Base-by-base conservation (phyloP, 352 stramenopile species). In the Globisporangium mamillatum region DNA sequence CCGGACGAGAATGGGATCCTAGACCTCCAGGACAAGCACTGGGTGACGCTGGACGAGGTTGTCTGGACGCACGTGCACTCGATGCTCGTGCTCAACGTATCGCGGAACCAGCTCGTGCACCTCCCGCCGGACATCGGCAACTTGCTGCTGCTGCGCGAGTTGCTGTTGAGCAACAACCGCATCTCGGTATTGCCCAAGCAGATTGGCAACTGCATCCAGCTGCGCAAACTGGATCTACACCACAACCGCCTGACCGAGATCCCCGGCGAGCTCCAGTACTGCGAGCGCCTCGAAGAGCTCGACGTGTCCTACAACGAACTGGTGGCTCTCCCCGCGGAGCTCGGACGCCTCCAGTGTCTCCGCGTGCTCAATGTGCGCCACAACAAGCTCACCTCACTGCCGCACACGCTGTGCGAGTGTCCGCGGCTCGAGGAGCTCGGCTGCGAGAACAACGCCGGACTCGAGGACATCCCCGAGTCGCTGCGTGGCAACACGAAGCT, bases 21-120 rank as follows among this genome's bases (percentile, higher is more conserved):
- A 20, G 79, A 94, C 64, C 75, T 94, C 41, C 75, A 86, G 65
- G 79, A 92, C 70, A 91, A 89, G 65, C 78, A 90, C 72, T 94
- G 86, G 86, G 83, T 92, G 60, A 91, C 80, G 34, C 68, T 94
- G 22, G 86, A 92, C 52, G 84, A 94, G 44, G 69, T 92, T n/a
- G 82, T 94, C 27, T 94, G 86, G 86, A 86, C 70, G 24, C 82
- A 84, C 57, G 75, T 71, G 32, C 72, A 90, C 38, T 80, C 77
- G n/a, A 66, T 94, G 36, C 75, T 94, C 41, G 74, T 90, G 48
- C 81, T 94, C 68, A 86, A 91, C 66, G 84, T 86, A 6, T 82
- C 85, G 3, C 69, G 77, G 8, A 94, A 94, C 64, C 84, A 94
- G 60, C 74, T 94, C 46, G 82, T 92, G 56, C 72, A 87, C 46